phyloP scores from a whole-genome alignment of 148 eudicot genomes.

The Dianthus caryophyllus region DNA sequence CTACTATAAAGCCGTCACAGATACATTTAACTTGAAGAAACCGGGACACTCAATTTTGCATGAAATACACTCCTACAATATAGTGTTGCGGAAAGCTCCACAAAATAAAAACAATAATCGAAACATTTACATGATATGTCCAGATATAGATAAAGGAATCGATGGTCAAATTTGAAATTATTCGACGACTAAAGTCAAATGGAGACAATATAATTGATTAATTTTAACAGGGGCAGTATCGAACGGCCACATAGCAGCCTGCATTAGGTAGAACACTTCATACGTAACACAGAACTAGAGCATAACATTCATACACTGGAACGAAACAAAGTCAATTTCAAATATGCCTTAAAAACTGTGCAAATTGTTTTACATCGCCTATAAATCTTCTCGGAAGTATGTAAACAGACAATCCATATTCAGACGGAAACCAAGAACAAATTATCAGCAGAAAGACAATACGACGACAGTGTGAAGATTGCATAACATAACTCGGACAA shows the following conservation, averaged over 20 bases:
- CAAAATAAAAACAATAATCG: conserved; percentile 8
- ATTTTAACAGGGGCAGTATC: too few species aligned
- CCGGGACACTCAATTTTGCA: conserved; percentile 12
- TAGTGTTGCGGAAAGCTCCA: conserved; percentile 12
- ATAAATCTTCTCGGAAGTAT: background rate
- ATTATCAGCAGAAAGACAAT: too few species aligned
- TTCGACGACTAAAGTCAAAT: too few species aligned
- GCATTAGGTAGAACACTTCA: background rate
- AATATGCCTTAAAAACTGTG: background rate
- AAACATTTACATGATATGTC: conserved; percentile 7
- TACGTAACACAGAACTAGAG: background rate
- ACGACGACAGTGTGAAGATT: background rate
- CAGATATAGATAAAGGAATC: too few species aligned
- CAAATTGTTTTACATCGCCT: background rate
- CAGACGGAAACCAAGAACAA: background rate
- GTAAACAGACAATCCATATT: background rate
- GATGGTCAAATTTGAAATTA: too few species aligned
- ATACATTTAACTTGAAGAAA: conserved; percentile 15
- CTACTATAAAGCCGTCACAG: conserved; percentile 6
- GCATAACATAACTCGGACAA: background rate
- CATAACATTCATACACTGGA: background rate
- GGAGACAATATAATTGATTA: too few species aligned
- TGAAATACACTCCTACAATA: conserved; percentile 5
- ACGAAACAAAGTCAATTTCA: background rate
- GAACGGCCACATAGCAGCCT: background rate